These are phyloP conservation scores for Fusarium sp. DNA, from an alignment of 2,329 filamentous ascomycete genomes.

Conservation along the genomic window DNA sequence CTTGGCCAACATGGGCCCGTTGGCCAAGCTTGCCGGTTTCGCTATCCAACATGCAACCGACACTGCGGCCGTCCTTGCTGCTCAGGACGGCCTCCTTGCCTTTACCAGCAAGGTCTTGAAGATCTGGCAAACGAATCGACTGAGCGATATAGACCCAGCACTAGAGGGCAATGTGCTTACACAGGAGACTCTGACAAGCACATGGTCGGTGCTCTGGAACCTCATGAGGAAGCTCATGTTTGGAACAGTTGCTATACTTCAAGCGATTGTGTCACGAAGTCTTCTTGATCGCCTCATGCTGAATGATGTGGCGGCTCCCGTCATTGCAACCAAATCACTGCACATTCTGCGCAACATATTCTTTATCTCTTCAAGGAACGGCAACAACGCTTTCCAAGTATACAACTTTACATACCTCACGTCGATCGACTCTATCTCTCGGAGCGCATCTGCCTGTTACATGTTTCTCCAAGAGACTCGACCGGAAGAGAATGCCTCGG, in stretches of 20 bases:
- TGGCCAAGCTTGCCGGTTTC: conserved; percentile 74
- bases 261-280: conserved; percentile 76
- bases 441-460: conserved; percentile 74
- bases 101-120: conserved; percentile 76
- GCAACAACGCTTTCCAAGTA: conserved; percentile 81
- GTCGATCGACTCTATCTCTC: conserved; percentile 82
- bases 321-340: conserved; percentile 77
- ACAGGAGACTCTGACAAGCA: conserved; percentile 72
- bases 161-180: conserved; percentile 74
- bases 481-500: conserved; percentile 50
- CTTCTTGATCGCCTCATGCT: conserved; percentile 64
- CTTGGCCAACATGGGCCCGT: conserved; percentile 74
- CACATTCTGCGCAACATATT: conserved; percentile 81
- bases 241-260: conserved; percentile 78
- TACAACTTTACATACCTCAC: conserved; percentile 87
- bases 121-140: conserved; percentile 79
- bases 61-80: conserved; percentile 58
- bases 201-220: conserved; percentile 80
- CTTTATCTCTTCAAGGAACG: conserved; percentile 83
- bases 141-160: conserved; percentile 78
- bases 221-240: conserved; percentile 82
- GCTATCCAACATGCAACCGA: conserved; percentile 68
- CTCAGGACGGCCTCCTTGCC: conserved; percentile 71
- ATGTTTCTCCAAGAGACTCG: conserved; percentile 75
- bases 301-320: conserved; percentile 63